These are phyloP conservation scores for Tulasnella sp. DNA, from an alignment of 768 basidiomycete genomes.

Conservation along the genomic window DNA sequence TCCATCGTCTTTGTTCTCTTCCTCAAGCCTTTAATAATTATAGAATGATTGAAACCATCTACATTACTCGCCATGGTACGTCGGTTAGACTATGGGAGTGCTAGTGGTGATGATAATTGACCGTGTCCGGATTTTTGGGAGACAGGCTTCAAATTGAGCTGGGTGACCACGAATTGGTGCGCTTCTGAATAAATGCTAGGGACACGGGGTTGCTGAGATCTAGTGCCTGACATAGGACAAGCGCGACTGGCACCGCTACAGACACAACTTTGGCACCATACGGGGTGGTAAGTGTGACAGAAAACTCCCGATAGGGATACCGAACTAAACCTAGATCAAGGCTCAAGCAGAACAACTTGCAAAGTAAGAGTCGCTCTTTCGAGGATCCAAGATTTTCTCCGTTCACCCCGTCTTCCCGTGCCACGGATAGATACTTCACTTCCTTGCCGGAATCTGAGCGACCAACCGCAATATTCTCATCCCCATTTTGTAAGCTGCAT, in stretches of 20 bases:
- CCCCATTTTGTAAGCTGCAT: conserved; percentile 64
- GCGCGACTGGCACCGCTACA: conserved; percentile 60
- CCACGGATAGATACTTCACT: conserved; percentile 42
- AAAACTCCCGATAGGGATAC: too few relatives aligned
- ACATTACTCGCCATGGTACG: conserved; percentile 66
- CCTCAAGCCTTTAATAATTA: neutral
- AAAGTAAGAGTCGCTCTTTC: conserved; percentile 32
- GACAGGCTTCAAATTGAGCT: conserved; percentile 70
- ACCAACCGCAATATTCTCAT: conserved; percentile 78
- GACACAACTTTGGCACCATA: conserved; percentile 71
- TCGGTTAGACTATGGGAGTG: neutral
- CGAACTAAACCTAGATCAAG: conserved; percentile 36
- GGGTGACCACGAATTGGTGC: conserved; percentile 63
- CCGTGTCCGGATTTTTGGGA: conserved; percentile 1
- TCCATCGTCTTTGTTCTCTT: neutral
- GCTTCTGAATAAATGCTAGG: conserved; percentile 29
- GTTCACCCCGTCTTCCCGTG: neutral
- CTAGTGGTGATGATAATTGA: conserved; percentile 22
- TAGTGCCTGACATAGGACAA: conserved; percentile 45
- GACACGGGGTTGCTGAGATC: conserved; percentile 25
- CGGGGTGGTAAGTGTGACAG: conserved; percentile 50
- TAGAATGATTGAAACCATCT: conserved; percentile 57
- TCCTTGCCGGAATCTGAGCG: conserved; percentile 60
- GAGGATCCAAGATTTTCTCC: neutral
- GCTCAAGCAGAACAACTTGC: conserved; percentile 72